These are phyloP conservation scores for Gymnopilus junonius DNA, from an alignment of 768 basidiomycete genomes.

Conservation along the genomic window DNA sequence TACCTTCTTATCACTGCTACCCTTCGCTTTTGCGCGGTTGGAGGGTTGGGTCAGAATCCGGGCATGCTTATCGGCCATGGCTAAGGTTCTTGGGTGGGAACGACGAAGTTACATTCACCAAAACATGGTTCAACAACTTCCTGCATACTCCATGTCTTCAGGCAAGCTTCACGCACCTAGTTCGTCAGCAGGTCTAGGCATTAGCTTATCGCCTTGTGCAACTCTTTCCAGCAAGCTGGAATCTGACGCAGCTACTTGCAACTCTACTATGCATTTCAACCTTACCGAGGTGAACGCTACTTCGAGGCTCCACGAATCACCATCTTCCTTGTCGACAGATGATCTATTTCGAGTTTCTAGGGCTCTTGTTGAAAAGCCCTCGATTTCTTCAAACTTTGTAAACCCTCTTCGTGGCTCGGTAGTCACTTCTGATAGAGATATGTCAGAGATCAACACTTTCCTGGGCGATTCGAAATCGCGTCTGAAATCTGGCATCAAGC, in stretches of 20 bases:
- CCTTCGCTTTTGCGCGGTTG: constrained; percentile 59
- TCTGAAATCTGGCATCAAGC: constrained; percentile 55
- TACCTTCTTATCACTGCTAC: constrained; percentile 56
- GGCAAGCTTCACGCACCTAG: not conserved
- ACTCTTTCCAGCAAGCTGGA: not conserved
- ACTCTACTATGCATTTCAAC: not conserved
- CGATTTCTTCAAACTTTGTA: not conserved
- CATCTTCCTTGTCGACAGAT: not conserved
- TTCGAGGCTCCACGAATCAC: too few species aligned
- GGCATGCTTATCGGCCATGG: constrained; percentile 55
- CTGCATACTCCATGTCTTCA: not conserved
- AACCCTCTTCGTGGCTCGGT: constrained; percentile 22
- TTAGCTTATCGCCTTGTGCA: constrained; percentile 2
- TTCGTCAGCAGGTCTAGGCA: constrained; percentile 8
- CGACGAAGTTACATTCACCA: too few species aligned
- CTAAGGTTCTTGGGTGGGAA: too few species aligned
- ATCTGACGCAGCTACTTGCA: not conserved
- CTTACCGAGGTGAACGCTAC: not conserved
- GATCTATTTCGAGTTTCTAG: not conserved
- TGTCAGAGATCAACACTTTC: constrained; percentile 62
- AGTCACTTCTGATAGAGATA: constrained; percentile 51
- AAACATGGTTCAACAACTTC: too few species aligned
- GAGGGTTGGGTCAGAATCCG: constrained; percentile 61
- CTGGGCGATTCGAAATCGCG: constrained; percentile 65
- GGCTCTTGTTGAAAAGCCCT: not conserved